Conservation (phyloP, 768 basidiomycete genomes). For the Hortiboletus flavorubellus region DNA sequence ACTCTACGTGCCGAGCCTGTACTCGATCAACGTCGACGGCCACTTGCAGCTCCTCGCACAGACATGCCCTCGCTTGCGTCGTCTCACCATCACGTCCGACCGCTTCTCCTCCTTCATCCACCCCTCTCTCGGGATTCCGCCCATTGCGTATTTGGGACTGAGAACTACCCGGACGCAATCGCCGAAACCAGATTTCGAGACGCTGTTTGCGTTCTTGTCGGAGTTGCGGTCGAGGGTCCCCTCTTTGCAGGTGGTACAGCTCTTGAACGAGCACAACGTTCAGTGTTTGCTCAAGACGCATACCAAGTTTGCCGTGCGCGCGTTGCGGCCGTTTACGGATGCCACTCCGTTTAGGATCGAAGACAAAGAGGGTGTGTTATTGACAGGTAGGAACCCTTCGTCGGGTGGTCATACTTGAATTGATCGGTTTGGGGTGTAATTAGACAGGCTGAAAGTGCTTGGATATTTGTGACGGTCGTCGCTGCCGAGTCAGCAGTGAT, state of each 20-base stretch:
- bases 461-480: neutral
- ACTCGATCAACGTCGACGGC: neutral
- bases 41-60: constrained; percentile 7
- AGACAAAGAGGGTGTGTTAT: constrained; percentile 17
- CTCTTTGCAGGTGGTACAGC: constrained; percentile 21
- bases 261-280: constrained; percentile 15
- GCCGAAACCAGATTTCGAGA: neutral
- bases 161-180: neutral
- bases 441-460: constrained; percentile 14
- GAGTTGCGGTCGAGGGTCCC: constrained; percentile 9
- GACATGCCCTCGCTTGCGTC: constrained; percentile 16
- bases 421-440: neutral
- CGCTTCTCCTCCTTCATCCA: constrained; percentile 1
- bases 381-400: constrained; percentile 15
- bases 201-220: constrained; percentile 12
- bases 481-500: neutral
- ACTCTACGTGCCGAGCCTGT: neutral
- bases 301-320: constrained; percentile 5
- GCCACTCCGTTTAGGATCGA: constrained; percentile 18
- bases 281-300: constrained; percentile 17
- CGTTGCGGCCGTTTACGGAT: constrained; percentile 8
- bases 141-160: constrained; percentile 20
- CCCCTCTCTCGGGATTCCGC: constrained; percentile 3
- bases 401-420: neutral
- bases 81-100: constrained; percentile 16